Base-by-base conservation (phyloP, 768 basidiomycete species). In the Auricularia sp. region DNA sequence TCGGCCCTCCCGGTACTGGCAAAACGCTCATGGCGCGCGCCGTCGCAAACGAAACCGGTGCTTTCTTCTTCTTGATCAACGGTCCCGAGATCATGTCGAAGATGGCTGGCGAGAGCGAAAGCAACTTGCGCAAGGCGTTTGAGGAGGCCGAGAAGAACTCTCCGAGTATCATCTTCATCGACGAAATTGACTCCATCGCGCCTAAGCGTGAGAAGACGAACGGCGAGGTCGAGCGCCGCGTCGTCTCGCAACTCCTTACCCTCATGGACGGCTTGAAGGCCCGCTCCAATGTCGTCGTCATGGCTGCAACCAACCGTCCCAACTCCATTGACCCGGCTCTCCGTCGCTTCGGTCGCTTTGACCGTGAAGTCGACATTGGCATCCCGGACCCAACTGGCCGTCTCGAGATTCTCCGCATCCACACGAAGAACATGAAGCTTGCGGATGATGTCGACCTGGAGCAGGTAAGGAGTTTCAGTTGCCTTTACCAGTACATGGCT, bases 181-280 rank as follows among this genome's bases (percentile, higher is more conserved):
- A 99, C 77, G 97, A 98, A 77, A 92, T 99, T 69, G 97, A 98
- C 73, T 98, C 97, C 0, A 99, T 99, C 71, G 97, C 97, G 6
- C 97, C 97, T 24, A 99, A 99, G 78, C 94, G 97, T 85, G 97
- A 99, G 82, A 99, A 99, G 94, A 98, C 97, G 29, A 98, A 98
- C 75, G 97, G 97, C 73, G 97, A 99, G 82, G 97, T 99, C 76
- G 97, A 99, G 77, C 92, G 97, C 68, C 94, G 97, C 73, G 97
- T 99, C 34, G 97, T 99, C 13, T 98, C 97, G 0, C 97, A 99
- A 76, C 84, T 99, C 29, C 85, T 99, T 62, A 99, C 97, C 10
- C 88, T 99, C 71, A 99, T 99, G 97, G 97, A 99, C 69, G 95
- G 95, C 70, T 81, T 99, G 68, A 98, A 98, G 77, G 94, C 96